Evolutionary conservation across 805 yeast genomes (phyloP).

Genomic region (Wickerhamomyces tratensis): DNA sequence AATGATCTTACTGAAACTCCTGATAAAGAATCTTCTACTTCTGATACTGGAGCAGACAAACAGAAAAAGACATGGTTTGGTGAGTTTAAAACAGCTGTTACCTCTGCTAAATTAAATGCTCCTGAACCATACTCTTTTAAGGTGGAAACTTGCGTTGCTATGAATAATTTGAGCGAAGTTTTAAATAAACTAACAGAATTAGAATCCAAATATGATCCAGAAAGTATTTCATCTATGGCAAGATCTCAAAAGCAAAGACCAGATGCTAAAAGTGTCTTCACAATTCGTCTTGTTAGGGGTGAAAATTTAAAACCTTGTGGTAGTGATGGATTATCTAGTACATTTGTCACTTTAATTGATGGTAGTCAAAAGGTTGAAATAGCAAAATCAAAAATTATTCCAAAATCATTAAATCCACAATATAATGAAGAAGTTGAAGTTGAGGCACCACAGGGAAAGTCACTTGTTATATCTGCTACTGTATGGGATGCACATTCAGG

Average conservation of each 20-base stretch:
- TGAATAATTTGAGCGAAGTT: conserved; percentile 56
- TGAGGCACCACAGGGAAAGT: conserved; percentile 27
- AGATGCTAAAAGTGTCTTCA: conserved; percentile 42
- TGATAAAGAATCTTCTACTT: conserved; percentile 6
- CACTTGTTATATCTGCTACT: conserved; percentile 43
- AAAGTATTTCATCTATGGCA: conserved; percentile 35
- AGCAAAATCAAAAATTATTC: conserved; percentile 60
- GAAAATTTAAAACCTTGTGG: conserved; percentile 44
- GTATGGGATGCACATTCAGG: conserved; percentile 62
- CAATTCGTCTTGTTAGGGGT: conserved; percentile 53
- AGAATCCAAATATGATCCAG: conserved; percentile 53
- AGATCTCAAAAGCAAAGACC: conserved; percentile 22
- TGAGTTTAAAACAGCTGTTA: conserved; percentile 43
- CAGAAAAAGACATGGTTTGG: conserved; percentile 31
- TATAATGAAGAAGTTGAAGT: conserved; percentile 86
- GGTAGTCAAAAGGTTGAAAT: conserved; percentile 41
- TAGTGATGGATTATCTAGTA: conserved; percentile 37
- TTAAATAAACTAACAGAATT: conserved; percentile 36
- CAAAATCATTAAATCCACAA: conserved; percentile 55
- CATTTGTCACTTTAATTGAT: conserved; percentile 57
- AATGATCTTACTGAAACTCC: conserved; percentile 26
- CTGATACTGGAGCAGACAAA: conserved; percentile 19
- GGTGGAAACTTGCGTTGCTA: conserved; percentile 59
- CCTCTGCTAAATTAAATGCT: conserved; percentile 24
- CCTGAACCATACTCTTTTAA: conserved; percentile 52